phyloP scores from a whole-genome alignment of 1,284 basidiomycete species.

The Filobasidium uniguttulatum region DNA sequence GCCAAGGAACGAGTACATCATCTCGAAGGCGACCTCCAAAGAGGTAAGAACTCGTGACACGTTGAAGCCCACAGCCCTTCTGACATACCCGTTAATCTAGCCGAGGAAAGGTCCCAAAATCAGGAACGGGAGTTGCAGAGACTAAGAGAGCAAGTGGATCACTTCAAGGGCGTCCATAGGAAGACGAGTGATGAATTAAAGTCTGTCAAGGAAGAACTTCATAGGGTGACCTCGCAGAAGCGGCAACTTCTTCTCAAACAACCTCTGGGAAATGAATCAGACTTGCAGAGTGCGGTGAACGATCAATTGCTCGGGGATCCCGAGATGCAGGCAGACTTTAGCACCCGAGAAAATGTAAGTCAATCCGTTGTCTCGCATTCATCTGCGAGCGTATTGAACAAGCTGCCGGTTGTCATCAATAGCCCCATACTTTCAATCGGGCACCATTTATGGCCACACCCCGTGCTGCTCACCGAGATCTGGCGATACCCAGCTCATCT shows the following conservation, averaged over 20 bases:
- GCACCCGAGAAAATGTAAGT: background rate
- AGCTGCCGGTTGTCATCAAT: background rate
- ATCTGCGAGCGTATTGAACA: background rate
- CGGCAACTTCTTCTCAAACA: background rate
- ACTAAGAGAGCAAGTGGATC: background rate
- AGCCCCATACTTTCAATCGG: background rate
- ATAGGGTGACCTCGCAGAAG: background rate
- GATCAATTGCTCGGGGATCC: background rate
- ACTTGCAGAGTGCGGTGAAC: background rate
- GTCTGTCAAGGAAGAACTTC: slow-evolving; percentile 1
- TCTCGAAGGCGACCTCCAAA: background rate
- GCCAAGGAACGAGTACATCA: background rate
- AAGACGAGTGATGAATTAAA: background rate
- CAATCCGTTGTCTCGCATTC: background rate
- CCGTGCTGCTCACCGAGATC: too few species aligned
- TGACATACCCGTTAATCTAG: background rate
- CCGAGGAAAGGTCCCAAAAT: background rate
- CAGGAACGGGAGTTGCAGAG: background rate
- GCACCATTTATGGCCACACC: background rate
- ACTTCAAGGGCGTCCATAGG: background rate
- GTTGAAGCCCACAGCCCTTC: background rate
- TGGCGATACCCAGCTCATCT: too few species aligned
- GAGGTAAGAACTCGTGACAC: background rate
- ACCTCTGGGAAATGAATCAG: background rate
- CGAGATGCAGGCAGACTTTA: background rate